These are phyloP conservation scores for Eutrema japonicum DNA, from an alignment of 345 rosid species.

Conservation along the genomic window DNA sequence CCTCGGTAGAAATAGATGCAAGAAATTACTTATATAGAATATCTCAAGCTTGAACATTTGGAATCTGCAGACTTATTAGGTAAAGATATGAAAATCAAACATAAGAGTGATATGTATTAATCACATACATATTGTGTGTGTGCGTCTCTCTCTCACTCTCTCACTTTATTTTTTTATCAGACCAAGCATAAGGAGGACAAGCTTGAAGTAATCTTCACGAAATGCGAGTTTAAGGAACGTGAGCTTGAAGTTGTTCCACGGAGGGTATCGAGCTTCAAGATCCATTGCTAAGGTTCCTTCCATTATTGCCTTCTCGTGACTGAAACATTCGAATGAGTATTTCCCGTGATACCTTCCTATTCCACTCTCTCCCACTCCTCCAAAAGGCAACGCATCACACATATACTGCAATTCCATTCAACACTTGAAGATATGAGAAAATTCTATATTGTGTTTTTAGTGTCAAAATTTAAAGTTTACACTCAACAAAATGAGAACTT, in stretches of 20 bases:
- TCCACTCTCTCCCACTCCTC: conserved; percentile 89
- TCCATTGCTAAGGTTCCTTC: conserved; percentile 65
- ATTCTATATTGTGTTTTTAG: background rate
- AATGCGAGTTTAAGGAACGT: conserved; percentile 62
- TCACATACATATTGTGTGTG: background rate
- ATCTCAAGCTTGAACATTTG: conserved; percentile 16
- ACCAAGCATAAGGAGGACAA: conserved; percentile 65
- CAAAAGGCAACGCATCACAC: conserved; percentile 77
- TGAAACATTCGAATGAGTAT: conserved; percentile 87
- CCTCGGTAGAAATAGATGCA: background rate
- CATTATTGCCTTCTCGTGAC: conserved; percentile 87
- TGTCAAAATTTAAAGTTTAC: background rate
- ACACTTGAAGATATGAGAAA: background rate
- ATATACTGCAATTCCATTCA: conserved; percentile 55
- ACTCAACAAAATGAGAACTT: background rate
- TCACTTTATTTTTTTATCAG: conserved; percentile 38
- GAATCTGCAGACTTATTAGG: conserved; percentile 12
- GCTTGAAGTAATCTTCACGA: conserved; percentile 57
- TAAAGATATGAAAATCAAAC: conserved; percentile 20
- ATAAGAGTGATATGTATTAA: conserved; percentile 1
- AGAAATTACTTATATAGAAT: background rate
- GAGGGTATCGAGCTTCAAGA: conserved; percentile 80
- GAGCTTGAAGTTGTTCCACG: conserved; percentile 80
- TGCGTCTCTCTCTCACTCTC: conserved; percentile 4
- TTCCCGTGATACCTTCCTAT: conserved; percentile 89